Evolutionary conservation across 257 asterid genomes (phyloP), one percentile per base, ranked within the genome.

Genomic region (Parsonsia alboflavescens): DNA sequence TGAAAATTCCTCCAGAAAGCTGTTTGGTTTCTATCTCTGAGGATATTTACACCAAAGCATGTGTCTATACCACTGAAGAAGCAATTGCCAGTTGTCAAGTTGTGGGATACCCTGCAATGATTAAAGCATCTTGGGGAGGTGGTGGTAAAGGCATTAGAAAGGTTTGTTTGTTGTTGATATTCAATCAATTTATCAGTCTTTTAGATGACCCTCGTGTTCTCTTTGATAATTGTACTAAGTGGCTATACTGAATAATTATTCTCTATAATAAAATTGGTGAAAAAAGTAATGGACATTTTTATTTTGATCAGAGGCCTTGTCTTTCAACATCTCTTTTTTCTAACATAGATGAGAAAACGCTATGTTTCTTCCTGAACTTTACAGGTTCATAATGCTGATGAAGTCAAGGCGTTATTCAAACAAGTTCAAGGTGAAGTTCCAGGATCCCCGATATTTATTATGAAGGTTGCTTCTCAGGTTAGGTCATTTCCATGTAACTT

Each of bases 341-440:
- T 19, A 15, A 54, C 44, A 30, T 48, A 16, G 10, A 10, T 30
- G 26, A 16, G 13, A 42, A 41, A 73, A 73, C 54, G 45, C 49
- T 50, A 16, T 11, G 44, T 73, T 74, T 24, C 62, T 73, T 67
- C 70, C 70, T 72, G 68, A 73, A 67, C 74, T 75, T 84, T 76
- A 45, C 85, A 95, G 99, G 99, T 95, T 74, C 94, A 95, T 80
- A 92, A 83, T 78, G 99, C 87, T 80, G 99, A 95, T 72, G 99
- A 95, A 83, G 96, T 95, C 79, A 91, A 80, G 86, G 99, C 98
- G 70, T 80, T 95, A 75, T 95, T 95, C 86, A 95, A 95, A 85
- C 99, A 95, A 95, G 99, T 95, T 72, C 99, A 95, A 84, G 99
- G 99, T 81, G 99, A 95, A 88, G 99, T 95, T 85, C 99, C 99